Conservation (phyloP, 2,329 filamentous ascomycete genomes). For the Xylaria sp. region DNA sequence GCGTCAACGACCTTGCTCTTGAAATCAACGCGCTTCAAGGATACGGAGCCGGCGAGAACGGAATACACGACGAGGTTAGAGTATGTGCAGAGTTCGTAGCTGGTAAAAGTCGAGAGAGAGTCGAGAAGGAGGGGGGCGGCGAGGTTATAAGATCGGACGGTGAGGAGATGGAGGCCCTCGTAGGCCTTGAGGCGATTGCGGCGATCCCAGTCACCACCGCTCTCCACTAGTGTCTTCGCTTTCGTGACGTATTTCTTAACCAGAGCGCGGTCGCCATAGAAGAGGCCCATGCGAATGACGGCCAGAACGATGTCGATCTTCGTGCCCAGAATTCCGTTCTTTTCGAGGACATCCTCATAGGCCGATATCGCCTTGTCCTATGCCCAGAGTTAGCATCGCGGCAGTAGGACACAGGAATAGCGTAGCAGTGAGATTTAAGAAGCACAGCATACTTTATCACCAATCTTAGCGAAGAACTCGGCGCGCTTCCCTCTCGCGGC, state of each 20-base stretch:
- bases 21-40: slow-evolving; percentile 96
- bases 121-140: slow-evolving; percentile 95
- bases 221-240: slow-evolving; percentile 89
- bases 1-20: slow-evolving; percentile 99
- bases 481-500: slow-evolving; percentile 93
- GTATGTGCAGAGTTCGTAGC: slow-evolving; percentile 98
- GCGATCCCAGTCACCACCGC: slow-evolving; percentile 97
- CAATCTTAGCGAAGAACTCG: slow-evolving; percentile 94
- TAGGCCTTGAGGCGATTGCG: slow-evolving; percentile 99
- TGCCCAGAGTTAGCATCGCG: slow-evolving; percentile 12
- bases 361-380: slow-evolving; percentile 94
- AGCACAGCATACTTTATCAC: slow-evolving; percentile 79
- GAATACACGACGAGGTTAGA: slow-evolving; percentile 95
- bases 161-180: slow-evolving; percentile 92
- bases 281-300: slow-evolving; percentile 94
- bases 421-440: not conserved
- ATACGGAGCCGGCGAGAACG: slow-evolving; percentile 92
- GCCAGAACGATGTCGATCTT: slow-evolving; percentile 98
- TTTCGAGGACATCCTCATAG: slow-evolving; percentile 94
- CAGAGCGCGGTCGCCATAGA: slow-evolving; percentile 92
- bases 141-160: slow-evolving; percentile 87
- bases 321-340: slow-evolving; percentile 94
- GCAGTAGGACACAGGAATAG: not conserved
- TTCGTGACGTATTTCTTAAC: slow-evolving; percentile 96
- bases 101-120: slow-evolving; percentile 97